These are phyloP conservation scores for Populus trichocarpa DNA, from an alignment of 441 rosid genomes.

Conservation along the genomic window DNA sequence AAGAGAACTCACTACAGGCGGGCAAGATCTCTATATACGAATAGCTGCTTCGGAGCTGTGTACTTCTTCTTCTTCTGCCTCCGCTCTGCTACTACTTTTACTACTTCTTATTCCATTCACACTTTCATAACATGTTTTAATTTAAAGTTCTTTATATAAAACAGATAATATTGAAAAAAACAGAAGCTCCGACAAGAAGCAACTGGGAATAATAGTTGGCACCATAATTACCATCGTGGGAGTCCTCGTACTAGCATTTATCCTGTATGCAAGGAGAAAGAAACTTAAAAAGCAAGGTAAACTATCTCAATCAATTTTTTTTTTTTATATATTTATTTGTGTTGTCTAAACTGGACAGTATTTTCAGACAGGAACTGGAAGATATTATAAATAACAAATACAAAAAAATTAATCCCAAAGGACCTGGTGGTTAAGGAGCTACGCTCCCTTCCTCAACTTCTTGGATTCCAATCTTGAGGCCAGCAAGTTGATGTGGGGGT, in stretches of 20 bases:
- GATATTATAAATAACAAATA: no score
- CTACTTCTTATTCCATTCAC: no score
- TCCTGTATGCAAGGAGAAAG: neutral
- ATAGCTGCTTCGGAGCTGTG: slow-evolving; percentile 32
- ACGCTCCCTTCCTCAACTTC: no score
- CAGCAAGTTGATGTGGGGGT: no score
- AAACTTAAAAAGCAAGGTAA: neutral
- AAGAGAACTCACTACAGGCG: slow-evolving; percentile 17
- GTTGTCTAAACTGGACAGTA: no score
- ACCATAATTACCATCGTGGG: neutral
- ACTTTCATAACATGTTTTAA: no score
- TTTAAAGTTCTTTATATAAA: no score
- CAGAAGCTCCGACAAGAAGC: neutral
- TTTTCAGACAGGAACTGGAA: no score
- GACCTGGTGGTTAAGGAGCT: no score
- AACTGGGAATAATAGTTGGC: neutral
- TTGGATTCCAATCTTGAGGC: no score
- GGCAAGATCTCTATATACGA: slow-evolving; percentile 26
- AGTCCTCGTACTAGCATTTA: neutral
- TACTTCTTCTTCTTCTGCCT: neutral
- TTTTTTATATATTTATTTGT: neutral
- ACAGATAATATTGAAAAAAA: neutral
- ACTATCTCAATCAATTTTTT: neutral
- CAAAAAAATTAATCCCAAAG: no score
- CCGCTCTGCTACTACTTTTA: no score